A percentile compares a stretch with the other conserved stretches of the same genome.
Evolutionary conservation across 305 asterid species (phyloP).

Genomic region (Fraxinus velutina): DNA sequence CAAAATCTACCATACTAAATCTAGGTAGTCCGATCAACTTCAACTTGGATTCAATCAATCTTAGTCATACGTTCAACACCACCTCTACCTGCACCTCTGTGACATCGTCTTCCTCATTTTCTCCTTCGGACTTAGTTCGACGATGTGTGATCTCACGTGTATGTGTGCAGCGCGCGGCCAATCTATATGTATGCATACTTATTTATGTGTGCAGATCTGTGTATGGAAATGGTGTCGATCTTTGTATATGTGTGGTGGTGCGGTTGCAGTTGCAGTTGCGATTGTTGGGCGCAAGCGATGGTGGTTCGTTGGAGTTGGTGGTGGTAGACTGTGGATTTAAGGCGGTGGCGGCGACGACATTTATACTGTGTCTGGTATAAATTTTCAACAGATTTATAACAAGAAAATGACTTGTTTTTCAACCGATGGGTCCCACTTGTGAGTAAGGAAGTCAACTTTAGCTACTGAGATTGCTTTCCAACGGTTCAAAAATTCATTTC

Average conservation of each 20-base stretch:
- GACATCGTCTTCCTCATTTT: conserved; percentile 53
- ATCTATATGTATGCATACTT: neutral
- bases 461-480: too few relatives aligned
- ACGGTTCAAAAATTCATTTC: too few relatives aligned
- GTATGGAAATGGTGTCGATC: neutral
- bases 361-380: too few relatives aligned
- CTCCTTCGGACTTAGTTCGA: conserved; percentile 67
- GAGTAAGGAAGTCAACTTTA: too few relatives aligned
- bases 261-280: too few relatives aligned
- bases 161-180: neutral
- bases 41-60: conserved; percentile 44
- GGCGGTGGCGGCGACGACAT: neutral
- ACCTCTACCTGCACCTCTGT: conserved; percentile 42
- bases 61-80: conserved; percentile 47
- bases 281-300: neutral
- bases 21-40: conserved; percentile 49
- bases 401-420: too few relatives aligned
- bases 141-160: neutral
- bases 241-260: neutral
- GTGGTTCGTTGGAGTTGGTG: neutral
- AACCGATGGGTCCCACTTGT: too few relatives aligned
- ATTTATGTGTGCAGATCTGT: neutral
- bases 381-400: too few relatives aligned
- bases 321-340: neutral
- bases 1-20: conserved; percentile 40